Evolutionary conservation across 768 basidiomycete species (phyloP).

Genomic region (Auriculariales sp.): DNA sequence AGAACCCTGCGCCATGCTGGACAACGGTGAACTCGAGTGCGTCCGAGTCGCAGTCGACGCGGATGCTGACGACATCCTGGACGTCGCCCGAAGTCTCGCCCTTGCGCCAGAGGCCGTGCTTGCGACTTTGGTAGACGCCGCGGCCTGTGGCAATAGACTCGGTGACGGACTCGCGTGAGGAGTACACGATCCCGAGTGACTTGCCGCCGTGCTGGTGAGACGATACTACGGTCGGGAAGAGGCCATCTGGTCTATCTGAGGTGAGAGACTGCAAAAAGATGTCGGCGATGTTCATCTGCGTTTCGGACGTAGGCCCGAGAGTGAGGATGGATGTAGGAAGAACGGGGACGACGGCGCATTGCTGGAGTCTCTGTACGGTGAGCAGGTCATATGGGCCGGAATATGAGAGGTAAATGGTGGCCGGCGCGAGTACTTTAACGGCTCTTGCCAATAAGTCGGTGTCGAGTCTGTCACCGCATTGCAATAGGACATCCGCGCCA

Average conservation of each 20-base stretch:
- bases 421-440: slow-evolving; percentile 21
- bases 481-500: slow-evolving; percentile 57
- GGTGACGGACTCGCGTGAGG: slow-evolving; percentile 69
- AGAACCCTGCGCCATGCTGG: slow-evolving; percentile 86
- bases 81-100: slow-evolving; percentile 93
- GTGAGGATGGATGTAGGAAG: slow-evolving; percentile 62
- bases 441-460: slow-evolving; percentile 41
- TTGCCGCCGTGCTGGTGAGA: slow-evolving; percentile 50
- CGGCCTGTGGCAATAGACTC: slow-evolving; percentile 80
- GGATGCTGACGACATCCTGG: slow-evolving; percentile 73
- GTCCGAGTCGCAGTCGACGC: slow-evolving; percentile 85
- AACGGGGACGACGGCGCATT: slow-evolving; percentile 49
- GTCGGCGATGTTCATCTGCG: slow-evolving; percentile 61
- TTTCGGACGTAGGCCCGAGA: slow-evolving; percentile 32
- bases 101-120: slow-evolving; percentile 92
- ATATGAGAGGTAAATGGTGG: slow-evolving; percentile 48
- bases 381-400: slow-evolving; percentile 17
- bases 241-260: slow-evolving; percentile 81
- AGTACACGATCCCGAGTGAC: slow-evolving; percentile 88
- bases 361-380: slow-evolving; percentile 23
- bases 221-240: slow-evolving; percentile 87
- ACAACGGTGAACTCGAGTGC: slow-evolving; percentile 81
- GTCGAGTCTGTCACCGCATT: slow-evolving; percentile 64
- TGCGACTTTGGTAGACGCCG: slow-evolving; percentile 92
- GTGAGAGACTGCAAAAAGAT: slow-evolving; percentile 71